Conservation (phyloP, 345 rosid genomes). For the Citrus sp. region DNA sequence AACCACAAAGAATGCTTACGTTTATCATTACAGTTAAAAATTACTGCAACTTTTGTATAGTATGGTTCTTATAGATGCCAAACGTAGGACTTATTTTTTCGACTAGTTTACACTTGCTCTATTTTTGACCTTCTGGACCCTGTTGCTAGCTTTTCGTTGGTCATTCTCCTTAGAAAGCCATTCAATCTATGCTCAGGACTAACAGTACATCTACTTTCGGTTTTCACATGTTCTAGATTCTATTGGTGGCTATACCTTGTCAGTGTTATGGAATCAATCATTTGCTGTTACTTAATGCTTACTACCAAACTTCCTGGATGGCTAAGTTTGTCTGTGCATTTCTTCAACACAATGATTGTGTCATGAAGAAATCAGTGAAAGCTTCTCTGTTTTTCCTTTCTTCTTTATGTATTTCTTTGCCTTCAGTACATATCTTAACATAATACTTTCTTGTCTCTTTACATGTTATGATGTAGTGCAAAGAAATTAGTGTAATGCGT, state of each 20-base stretch:
- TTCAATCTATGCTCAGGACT: background rate
- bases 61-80: background rate
- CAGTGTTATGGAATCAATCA: background rate
- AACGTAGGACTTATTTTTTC: background rate
- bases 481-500: background rate
- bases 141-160: background rate
- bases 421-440: background rate
- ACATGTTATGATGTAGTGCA: background rate
- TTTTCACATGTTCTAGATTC: background rate
- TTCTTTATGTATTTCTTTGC: background rate
- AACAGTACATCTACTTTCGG: background rate
- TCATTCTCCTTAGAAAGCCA: background rate
- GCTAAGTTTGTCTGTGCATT: background rate
- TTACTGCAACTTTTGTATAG: background rate
- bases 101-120: background rate
- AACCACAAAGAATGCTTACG: background rate
- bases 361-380: background rate
- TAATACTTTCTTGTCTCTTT: background rate
- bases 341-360: background rate
- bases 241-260: background rate
- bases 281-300: background rate
- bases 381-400: too few relatives aligned
- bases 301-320: background rate
- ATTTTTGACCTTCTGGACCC: background rate
- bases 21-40: background rate